Percentiles rank a stretch among this genome's conserved stretches.
Evolutionary conservation across 768 basidiomycete species (phyloP).

Genomic region (Naganishia vaughanmartiniae): DNA sequence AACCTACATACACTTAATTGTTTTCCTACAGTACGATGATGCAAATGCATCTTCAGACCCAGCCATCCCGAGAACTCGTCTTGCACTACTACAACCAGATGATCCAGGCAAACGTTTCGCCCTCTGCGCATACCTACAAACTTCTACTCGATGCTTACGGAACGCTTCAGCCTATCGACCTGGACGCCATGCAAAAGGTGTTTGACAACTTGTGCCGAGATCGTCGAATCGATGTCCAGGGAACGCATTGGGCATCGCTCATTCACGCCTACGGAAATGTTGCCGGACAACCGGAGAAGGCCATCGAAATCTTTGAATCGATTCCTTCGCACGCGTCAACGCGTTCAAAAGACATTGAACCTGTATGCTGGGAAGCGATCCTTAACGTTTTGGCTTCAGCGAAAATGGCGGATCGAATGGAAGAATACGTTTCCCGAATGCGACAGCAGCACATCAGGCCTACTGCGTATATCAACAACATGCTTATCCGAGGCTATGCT

Average conservation of each 20-base stretch:
- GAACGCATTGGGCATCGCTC: constrained; percentile 75
- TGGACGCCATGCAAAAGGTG: constrained; percentile 66
- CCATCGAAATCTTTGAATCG: constrained; percentile 72
- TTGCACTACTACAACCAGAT: constrained; percentile 73
- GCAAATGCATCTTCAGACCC: constrained; percentile 88
- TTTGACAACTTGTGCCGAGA: constrained; percentile 64
- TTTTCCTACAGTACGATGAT: constrained; percentile 65
- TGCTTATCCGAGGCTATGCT: constrained; percentile 72
- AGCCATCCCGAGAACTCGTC: constrained; percentile 74
- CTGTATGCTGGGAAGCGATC: constrained; percentile 83
- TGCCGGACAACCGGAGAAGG: constrained; percentile 70
- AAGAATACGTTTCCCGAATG: constrained; percentile 66
- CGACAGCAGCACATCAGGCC: constrained; percentile 66
- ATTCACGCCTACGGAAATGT: constrained; percentile 87
- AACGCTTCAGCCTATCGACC: constrained; percentile 75
- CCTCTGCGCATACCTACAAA: constrained; percentile 94
- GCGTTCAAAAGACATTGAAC: constrained; percentile 59
- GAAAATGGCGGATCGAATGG: constrained; percentile 73
- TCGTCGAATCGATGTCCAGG: constrained; percentile 57
- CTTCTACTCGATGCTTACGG: constrained; percentile 87
- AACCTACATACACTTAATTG: background rate
- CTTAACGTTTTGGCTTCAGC: constrained; percentile 79
- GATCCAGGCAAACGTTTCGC: constrained; percentile 61
- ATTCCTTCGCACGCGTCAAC: constrained; percentile 62
- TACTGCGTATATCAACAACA: constrained; percentile 93